Percentiles rank a stretch among this genome's conserved stretches.
phyloP scores from a whole-genome alignment of 2,329 filamentous ascomycete species.

The Cercospora sojina region DNA sequence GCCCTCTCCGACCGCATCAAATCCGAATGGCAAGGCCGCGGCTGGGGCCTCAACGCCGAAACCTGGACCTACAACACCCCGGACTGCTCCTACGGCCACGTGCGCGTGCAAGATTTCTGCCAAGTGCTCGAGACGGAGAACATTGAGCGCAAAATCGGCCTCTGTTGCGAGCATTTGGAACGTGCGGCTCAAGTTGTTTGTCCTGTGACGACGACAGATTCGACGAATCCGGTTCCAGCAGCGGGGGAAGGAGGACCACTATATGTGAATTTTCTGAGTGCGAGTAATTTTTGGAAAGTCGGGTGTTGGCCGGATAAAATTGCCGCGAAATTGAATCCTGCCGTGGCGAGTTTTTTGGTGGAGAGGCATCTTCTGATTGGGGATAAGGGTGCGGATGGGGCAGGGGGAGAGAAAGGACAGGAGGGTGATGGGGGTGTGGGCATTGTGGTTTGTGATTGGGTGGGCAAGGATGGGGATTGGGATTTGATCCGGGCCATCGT shows the following conservation, averaged over 20 bases:
- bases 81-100: slow-evolving; percentile 68
- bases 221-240: slow-evolving; percentile 44
- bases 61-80: slow-evolving; percentile 87
- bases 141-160: slow-evolving; percentile 77
- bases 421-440: slow-evolving; percentile 66
- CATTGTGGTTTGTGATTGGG: slow-evolving; percentile 90
- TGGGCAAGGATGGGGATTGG: slow-evolving; percentile 84
- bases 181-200: slow-evolving; percentile 54
- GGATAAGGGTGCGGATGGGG: slow-evolving; percentile 28
- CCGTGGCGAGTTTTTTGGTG: slow-evolving; percentile 61
- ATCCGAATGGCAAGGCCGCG: slow-evolving; percentile 52
- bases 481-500: slow-evolving; percentile 83
- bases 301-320: slow-evolving; percentile 93
- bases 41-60: slow-evolving; percentile 60
- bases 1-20: slow-evolving; percentile 54
- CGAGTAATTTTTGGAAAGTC: slow-evolving; percentile 90
- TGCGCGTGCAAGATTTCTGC: slow-evolving; percentile 94
- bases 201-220: slow-evolving; percentile 44
- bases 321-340: slow-evolving; percentile 82
- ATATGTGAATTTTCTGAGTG: slow-evolving; percentile 87
- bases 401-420: slow-evolving; percentile 30
- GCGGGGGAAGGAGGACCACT: too few species aligned
- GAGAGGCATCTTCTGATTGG: slow-evolving; percentile 50
- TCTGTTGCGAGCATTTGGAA: slow-evolving; percentile 72
- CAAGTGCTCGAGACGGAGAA: slow-evolving; percentile 73